phyloP scores from a whole-genome alignment of 2,329 filamentous ascomycete genomes.

The Aspergillus pseudonomiae region DNA sequence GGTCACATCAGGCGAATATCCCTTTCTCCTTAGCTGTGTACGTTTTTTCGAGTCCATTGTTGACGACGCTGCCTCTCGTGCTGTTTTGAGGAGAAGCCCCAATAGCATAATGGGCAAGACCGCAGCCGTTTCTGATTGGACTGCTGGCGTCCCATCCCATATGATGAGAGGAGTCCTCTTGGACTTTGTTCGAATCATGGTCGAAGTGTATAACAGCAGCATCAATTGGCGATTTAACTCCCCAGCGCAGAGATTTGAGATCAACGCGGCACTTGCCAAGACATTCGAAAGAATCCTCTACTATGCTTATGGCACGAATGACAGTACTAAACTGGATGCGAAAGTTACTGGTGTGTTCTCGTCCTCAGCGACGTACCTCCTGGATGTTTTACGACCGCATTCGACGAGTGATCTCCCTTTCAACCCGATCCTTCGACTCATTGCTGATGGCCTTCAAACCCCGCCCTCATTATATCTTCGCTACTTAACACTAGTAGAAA shows the following conservation, averaged over 20 bases:
- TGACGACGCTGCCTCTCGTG: conserved; percentile 68
- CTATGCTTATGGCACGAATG: conserved; percentile 75
- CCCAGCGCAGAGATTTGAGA: conserved; percentile 67
- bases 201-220: conserved; percentile 85
- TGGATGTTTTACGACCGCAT: conserved; percentile 74
- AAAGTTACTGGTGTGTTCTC: conserved; percentile 67
- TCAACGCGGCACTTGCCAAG: conserved; percentile 69
- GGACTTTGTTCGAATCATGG: conserved; percentile 72
- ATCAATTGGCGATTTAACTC: conserved; percentile 81
- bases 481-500: conserved; percentile 58
- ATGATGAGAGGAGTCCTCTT: conserved; percentile 71
- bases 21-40: conserved; percentile 74
- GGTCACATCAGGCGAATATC: conserved; percentile 73
- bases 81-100: conserved; percentile 47
- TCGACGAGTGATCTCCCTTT: conserved; percentile 72
- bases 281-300: conserved; percentile 72
- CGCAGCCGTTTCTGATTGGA: conserved; percentile 48
- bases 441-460: conserved; percentile 64
- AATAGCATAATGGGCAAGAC: conserved; percentile 35
- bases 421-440: conserved; percentile 73
- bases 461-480: conserved; percentile 66
- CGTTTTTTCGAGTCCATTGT: conserved; percentile 75
- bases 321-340: conserved; percentile 50
- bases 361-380: conserved; percentile 73
- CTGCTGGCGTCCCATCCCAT: conserved; percentile 76